phyloP scores from a whole-genome alignment of 306 rosid species.

The Rosa chinensis region DNA sequence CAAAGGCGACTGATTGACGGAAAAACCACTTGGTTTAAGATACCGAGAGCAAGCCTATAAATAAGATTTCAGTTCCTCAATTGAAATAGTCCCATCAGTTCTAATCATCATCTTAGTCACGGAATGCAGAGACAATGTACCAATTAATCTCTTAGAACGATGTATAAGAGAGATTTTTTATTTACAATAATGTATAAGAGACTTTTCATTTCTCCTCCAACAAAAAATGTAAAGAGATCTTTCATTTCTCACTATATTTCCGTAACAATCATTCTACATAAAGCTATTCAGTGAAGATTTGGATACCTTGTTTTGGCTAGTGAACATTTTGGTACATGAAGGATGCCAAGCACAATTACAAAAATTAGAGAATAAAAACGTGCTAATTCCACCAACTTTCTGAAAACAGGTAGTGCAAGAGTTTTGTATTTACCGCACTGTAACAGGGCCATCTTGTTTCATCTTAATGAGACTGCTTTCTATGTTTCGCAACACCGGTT shows the following conservation, averaged over 20 bases:
- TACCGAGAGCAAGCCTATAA: background rate
- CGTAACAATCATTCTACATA: background rate
- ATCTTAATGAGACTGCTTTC: constrained; percentile 70
- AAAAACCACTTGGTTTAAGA: background rate
- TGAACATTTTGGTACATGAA: background rate
- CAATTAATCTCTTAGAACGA: background rate
- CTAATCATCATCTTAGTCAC: background rate
- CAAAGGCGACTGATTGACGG: background rate
- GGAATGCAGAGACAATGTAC: background rate
- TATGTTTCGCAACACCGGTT: constrained; percentile 82
- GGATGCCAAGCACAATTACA: background rate
- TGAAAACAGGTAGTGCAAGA: background rate
- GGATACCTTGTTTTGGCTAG: background rate
- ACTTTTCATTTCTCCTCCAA: background rate
- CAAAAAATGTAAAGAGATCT: background rate
- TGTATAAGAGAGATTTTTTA: background rate
- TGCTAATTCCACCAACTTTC: constrained; percentile 15
- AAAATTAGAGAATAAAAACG: constrained; percentile 3
- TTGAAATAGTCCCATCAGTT: background rate
- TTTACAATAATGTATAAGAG: background rate
- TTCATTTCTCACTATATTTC: background rate
- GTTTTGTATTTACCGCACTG: constrained; percentile 37
- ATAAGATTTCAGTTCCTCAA: background rate
- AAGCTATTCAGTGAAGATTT: background rate
- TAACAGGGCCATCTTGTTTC: constrained; percentile 71